Base-by-base conservation (phyloP, 345 rosid species). In the Arabidopsis suecica region DNA sequence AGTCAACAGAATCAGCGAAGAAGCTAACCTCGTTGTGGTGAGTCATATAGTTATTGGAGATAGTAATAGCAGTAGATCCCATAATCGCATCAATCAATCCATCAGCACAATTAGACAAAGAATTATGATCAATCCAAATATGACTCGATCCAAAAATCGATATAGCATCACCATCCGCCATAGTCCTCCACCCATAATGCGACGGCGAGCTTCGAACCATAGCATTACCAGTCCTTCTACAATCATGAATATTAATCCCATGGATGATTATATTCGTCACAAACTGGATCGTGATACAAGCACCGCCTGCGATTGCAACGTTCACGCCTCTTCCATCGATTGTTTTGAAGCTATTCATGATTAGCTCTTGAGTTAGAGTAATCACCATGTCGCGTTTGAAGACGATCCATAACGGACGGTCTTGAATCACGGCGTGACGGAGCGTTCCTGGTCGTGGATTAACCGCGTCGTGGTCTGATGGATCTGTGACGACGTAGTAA, bases 71-170 rank as follows among this genome's bases (percentile, higher is more conserved):
- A 9, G 97, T 91, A 32, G 97, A 89, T 20, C 88, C 92, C 81
- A 88, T 82, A 13, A 87, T 30, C 13, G 94, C 92, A 73, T 91
- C 92, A 33, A 91, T 58, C 53, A 91, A 85, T 4, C 97, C 97
- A 77, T 91, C 97, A 30, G 90, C 89, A 59, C 96, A 91, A 55
- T 86, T 89, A 4, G 97, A 88, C 33, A 94, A 75, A 9, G 96
- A 89, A 22, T 91, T 94, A 40, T 94, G 98, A 71, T 94, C 98
- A 5, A 94, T 80, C 98, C 97, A 91, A 48, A 94, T 80, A 49
- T 91, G 97, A 76, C 91, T 91, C 16, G 90, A 69, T 7, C 92
- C 97, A 0, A 86, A 91, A 20, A 91, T 86, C 8, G 94, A 91
- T 5, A 91, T 78, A 1, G 70, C 97, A 14, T 91, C 97, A 23